Base-by-base conservation (phyloP, 345 rosid species). In the Aegle marmelos region DNA sequence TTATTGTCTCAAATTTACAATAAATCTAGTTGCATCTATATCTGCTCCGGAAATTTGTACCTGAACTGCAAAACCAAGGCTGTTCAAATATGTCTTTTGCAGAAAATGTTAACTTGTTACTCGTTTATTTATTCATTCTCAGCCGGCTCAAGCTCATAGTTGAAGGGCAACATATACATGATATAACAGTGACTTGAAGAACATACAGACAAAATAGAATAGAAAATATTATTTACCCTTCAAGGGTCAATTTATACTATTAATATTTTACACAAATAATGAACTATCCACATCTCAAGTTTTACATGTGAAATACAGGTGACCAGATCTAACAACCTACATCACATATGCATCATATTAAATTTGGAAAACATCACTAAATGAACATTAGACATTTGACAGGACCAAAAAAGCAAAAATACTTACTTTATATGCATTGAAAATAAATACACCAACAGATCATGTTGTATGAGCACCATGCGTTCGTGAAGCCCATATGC, bases 401-500 rank as follows among this genome's bases (percentile, higher is more conserved):
- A 62, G 33, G 19, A 59, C 50, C 37, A 7, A 50, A 53, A 81
- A 45, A 70, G 56, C 31, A 25, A 56, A 53, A 69, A 25, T 50
- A 33, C 37, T 30, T 66, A 69, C 72, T 65, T 58, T 68, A 75
- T 77, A 70, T 71, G 85, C 73, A 67, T 73, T n/a, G 45, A 72
- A 28, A 48, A 67, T 80, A 28, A 48, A 67, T 80, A 56, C 70
- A 64, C 11, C 57, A 63, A 56, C 7, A 27, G 28, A 74, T 86
- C 86, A 88, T n/a, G 91, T 79, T 16, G 86, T 63, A 73, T 90
- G 95, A 70, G 92, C 75, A 24, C 85, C 85, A 4, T 87, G 95
- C 0, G 91, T 88, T 82, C 96, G 86, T 21, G 98, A 93, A 16
- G 97, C 98, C 99, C 98, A 95, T 70, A 95, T 93, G 39, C 97